Evolutionary conservation across 768 basidiomycete genomes (phyloP).

Genomic region (Amanita thiersii): DNA sequence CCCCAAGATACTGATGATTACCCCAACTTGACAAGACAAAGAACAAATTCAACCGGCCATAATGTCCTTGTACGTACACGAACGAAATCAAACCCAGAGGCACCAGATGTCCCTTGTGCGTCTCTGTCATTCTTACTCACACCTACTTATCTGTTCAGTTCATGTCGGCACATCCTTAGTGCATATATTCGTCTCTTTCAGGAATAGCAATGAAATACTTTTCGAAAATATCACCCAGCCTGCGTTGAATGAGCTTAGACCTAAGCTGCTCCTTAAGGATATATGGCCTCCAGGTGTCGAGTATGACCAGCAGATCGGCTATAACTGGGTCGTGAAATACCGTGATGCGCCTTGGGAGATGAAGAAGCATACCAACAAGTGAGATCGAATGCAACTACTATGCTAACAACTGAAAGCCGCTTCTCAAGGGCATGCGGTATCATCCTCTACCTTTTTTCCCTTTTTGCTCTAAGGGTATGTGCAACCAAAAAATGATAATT

Average conservation of each 20-base stretch:
- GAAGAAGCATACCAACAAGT: constrained; percentile 40
- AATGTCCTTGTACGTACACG: constrained; percentile 9
- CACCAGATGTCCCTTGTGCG: constrained; percentile 5
- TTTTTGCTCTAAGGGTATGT: constrained; percentile 52
- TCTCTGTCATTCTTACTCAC: constrained; percentile 8
- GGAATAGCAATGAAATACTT: constrained; percentile 55
- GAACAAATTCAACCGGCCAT: constrained; percentile 15
- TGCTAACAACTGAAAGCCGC: constrained; percentile 1
- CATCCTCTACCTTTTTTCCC: constrained; percentile 49
- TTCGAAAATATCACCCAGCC: constrained; percentile 42
- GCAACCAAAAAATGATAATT: background rate
- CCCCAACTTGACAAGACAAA: constrained; percentile 14
- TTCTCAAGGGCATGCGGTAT: constrained; percentile 46
- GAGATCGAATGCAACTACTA: constrained; percentile 29
- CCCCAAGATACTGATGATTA: constrained; percentile 18
- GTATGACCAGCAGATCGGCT: constrained; percentile 30
- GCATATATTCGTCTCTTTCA: constrained; percentile 67
- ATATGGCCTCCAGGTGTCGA: constrained; percentile 65
- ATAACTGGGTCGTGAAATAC: constrained; percentile 57
- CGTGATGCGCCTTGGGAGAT: constrained; percentile 62
- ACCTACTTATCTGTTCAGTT: constrained; percentile 2
- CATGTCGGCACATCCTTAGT: constrained; percentile 28
- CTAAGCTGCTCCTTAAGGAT: constrained; percentile 37
- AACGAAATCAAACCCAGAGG: constrained; percentile 11
- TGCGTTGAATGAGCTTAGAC: constrained; percentile 51